Evolutionary conservation across 2,329 filamentous ascomycete genomes (phyloP), one percentile per base, ranked within the genome.

Genomic region (Ceratocystis lukuohia): DNA sequence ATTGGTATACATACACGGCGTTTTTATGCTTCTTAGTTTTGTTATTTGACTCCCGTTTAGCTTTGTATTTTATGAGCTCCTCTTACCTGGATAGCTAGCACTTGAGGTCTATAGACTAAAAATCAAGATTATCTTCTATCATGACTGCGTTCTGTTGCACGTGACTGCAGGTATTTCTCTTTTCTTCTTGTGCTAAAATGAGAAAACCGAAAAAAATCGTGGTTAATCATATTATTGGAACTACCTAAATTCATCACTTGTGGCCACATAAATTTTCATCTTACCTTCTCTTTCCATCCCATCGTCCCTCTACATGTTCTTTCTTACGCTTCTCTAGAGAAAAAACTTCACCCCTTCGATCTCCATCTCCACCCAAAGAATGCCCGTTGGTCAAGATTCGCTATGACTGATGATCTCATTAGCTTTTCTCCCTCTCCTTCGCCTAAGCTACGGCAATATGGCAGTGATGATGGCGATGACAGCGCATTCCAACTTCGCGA

Each of bases 1-100:
- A 61, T 56, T 67, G 56, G 65, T 33, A 57, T 33, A 57, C 57
- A 62, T 33, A 57, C 57, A 62, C 20, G 65, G 65, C 65, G 65
- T 66, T 66, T 53, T 62, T 33, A 62, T 66, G 28, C 41, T 63
- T 63, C 10, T 17, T 12, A 15, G 41, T 28, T 48, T 10, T 46
- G 4, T n/a, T 33, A 33, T 48, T 62, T 28, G 5, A 63, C 41
- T 17, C 33, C 22, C 61, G 30, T 41, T 33, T 62, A 62, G 65
- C 46, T 61, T 62, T 62, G 17, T 62, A 15, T 66, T 62, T 45
- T 45, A 61, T 33, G 20, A 41, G 53, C 30, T 57, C 30, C 46
- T 50, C 2, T 50, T 50, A 28, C 22, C 30, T 30, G 10, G 15
- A 57, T 57, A 57, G 17, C 53, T 25, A 25, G 22, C 22, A 28